Evolutionary conservation across 768 basidiomycete species (phyloP), one percentile per base, ranked within the genome.

Genomic region (Boletus sp.): DNA sequence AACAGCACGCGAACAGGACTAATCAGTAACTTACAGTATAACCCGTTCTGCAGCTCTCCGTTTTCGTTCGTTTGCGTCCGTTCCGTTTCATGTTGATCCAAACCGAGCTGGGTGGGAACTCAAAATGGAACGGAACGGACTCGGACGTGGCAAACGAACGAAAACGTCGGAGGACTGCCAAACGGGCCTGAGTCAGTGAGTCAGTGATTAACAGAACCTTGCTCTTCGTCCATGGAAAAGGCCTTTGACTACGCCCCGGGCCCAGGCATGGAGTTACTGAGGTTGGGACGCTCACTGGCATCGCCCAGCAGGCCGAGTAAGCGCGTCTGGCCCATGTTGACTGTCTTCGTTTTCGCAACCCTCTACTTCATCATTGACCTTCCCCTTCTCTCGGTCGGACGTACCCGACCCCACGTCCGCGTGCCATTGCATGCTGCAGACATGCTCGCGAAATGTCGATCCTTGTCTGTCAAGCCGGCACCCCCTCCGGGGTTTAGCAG

Each of bases 371-470:
- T 52, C 8, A 40, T 52, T 18, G 47, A 54, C 28, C 44, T 67
- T 30, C 24, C 50, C 10, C 45, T 59, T 8, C 50, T 61, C 56
- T 55, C 50, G 0, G 8, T 35, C 6, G n/a, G 47, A 35, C 24
- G 49, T 28, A 18, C 35, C 35, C 50, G 14, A 36, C 12, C 18
- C 10, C 47, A 37, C 24, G 58, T 58, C 17, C 61, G 47, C 15
- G 40, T 70, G 14, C 66, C 68, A 29, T 32, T 63, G 28, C 61
- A 65, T 33, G 61, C 66, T 9, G 54, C 60, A 20, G 67, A 74
- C 33, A 75, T 70, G 15, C 64, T 83, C 28, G 67, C 76, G 24
- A 76, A 73, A 60, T 89, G 86, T 65, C 73, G 73, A 11, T 68
- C 76, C 12, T 69, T 86, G 42, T 56, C 74, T 14, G 51, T 65